Conservation (phyloP, 2,329 filamentous ascomycete genomes). For the Bipolaris oryzae region DNA sequence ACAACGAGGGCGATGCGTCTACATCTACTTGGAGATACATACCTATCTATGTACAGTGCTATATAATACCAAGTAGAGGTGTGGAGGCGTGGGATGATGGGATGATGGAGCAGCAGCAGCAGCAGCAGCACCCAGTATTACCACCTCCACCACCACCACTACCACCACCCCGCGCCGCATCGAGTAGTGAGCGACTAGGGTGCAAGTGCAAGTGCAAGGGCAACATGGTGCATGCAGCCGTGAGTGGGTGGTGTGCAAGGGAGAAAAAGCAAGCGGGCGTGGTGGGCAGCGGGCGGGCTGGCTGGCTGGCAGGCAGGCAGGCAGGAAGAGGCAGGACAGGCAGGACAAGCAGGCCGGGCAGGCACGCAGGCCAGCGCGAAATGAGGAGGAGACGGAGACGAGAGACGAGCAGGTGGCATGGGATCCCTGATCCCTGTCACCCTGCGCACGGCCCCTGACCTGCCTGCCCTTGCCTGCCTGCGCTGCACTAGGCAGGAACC, state of each 20-base stretch:
- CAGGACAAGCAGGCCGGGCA: background rate
- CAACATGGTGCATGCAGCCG: too few species aligned
- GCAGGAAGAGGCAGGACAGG: too few species aligned
- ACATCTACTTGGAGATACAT: too few species aligned
- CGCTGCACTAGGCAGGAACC: slow-evolving; percentile 20
- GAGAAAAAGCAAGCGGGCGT: background rate
- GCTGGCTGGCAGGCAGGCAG: slow-evolving; percentile 1
- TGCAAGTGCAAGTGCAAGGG: background rate
- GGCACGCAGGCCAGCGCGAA: slow-evolving; percentile 14
- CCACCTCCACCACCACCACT: too few species aligned
- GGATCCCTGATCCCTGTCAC: slow-evolving; percentile 5
- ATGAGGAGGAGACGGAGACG: slow-evolving; percentile 12
- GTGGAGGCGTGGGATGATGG: too few species aligned
- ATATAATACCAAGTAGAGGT: too few species aligned
- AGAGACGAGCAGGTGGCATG: too few species aligned
- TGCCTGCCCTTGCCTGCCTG: background rate
- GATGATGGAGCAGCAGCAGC: too few species aligned
- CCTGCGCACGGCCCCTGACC: background rate
- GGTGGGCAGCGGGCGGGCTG: slow-evolving; percentile 1
- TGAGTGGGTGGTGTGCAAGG: background rate
- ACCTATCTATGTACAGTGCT: too few species aligned
- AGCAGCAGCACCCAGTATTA: too few species aligned
- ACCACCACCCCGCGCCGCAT: background rate
- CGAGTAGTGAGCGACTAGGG: background rate
- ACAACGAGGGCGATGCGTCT: too few species aligned